A percentile compares a stretch with the other conserved stretches of the same genome.
phyloP scores from a whole-genome alignment of 495 filamentous ascomycete genomes.

The Lasiosphaeria hispida region DNA sequence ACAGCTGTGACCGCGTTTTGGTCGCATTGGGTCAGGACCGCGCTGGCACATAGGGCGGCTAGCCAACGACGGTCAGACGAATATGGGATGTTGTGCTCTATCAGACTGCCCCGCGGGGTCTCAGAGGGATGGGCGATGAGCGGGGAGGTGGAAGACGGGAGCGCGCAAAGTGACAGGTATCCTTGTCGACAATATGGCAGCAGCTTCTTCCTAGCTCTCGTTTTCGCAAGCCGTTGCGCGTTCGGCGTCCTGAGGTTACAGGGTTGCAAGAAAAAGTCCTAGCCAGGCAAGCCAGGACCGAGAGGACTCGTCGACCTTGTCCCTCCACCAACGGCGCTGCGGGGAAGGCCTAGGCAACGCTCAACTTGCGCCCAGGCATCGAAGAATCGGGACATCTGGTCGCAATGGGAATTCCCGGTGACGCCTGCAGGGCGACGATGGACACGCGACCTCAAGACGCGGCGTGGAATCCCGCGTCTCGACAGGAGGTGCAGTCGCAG shows the following conservation, averaged over 20 bases:
- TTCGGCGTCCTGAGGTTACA: neutral
- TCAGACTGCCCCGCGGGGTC: too few relatives aligned
- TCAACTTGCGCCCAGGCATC: too few relatives aligned
- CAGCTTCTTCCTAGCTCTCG: neutral
- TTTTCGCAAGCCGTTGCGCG: constrained; percentile 25
- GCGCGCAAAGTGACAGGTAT: neutral
- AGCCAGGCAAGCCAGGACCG: neutral
- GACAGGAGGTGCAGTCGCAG: too few relatives aligned
- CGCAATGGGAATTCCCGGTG: neutral
- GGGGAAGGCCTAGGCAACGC: too few relatives aligned
- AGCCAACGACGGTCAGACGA: constrained; percentile 5
- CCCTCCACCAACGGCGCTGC: neutral
- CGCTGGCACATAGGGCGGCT: neutral
- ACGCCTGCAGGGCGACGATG: neutral
- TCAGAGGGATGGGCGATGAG: too few relatives aligned
- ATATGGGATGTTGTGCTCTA: neutral
- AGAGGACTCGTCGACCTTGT: constrained; percentile 6
- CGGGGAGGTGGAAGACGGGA: neutral
- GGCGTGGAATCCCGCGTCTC: constrained; percentile 5
- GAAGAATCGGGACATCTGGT: neutral
- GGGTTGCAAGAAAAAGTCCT: constrained; percentile 5
- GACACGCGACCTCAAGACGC: constrained; percentile 6
- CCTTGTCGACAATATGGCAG: neutral
- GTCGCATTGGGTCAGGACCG: neutral
- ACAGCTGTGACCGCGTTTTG: neutral